Evolutionary conservation across 2,329 filamentous ascomycete genomes (phyloP).

Genomic region (Clonostachys sp.): DNA sequence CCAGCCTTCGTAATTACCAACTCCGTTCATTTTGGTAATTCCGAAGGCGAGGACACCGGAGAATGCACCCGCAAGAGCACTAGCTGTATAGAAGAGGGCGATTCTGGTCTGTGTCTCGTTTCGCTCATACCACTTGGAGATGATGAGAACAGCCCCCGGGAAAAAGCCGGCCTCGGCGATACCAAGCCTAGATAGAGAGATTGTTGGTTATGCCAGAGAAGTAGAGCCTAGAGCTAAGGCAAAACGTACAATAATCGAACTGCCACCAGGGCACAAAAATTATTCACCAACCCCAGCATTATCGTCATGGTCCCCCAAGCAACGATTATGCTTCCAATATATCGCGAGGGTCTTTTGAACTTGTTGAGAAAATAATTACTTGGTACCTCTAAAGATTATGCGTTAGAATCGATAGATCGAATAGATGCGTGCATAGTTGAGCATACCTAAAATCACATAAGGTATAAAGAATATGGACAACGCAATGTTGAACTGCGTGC

Average conservation of each 20-base stretch:
- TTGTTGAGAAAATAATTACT: constrained; percentile 74
- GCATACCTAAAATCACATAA: too few relatives aligned
- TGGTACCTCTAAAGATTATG: constrained; percentile 57
- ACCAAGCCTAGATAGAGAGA: not conserved
- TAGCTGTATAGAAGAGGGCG: constrained; percentile 17
- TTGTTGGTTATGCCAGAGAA: too few relatives aligned
- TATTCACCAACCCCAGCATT: constrained; percentile 45
- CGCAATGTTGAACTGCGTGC: constrained; percentile 35
- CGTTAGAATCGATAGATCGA: too few relatives aligned
- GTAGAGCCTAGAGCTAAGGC: too few relatives aligned
- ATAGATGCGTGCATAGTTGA: too few relatives aligned
- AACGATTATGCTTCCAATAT: constrained; percentile 30
- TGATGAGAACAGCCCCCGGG: constrained; percentile 18
- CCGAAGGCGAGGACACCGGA: constrained; percentile 11
- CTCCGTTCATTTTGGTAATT: constrained; percentile 12
- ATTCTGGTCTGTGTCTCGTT: constrained; percentile 17
- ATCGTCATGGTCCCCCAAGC: constrained; percentile 38
- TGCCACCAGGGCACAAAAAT: constrained; percentile 38
- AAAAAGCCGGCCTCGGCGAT: constrained; percentile 16
- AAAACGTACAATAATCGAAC: too few relatives aligned
- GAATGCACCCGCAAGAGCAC: constrained; percentile 12
- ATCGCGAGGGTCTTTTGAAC: constrained; percentile 34
- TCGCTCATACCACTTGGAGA: constrained; percentile 20
- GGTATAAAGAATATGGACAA: constrained; percentile 19
- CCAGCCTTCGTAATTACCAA: constrained; percentile 9